These are phyloP conservation scores for Chaetomium fimeti DNA, from an alignment of 495 filamentous ascomycete species.

Conservation along the genomic window DNA sequence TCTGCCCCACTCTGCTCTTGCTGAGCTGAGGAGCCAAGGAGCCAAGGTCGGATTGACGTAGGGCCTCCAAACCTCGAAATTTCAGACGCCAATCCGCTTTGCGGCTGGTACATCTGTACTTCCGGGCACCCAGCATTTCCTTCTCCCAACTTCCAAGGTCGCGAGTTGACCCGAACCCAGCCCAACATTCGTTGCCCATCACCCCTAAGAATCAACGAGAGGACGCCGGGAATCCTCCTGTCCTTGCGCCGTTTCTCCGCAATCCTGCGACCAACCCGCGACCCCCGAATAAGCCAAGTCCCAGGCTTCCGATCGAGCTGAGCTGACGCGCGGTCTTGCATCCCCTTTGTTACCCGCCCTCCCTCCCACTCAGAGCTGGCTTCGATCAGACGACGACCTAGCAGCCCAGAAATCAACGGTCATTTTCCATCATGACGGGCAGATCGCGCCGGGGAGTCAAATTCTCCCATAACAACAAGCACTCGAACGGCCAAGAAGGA, in stretches of 20 bases:
- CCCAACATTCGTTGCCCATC: not conserved
- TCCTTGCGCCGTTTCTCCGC: not conserved
- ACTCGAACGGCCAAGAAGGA: constrained; percentile 50
- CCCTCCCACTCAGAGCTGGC: not conserved
- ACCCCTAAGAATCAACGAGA: not conserved
- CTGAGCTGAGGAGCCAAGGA: too few relatives aligned
- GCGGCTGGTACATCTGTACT: not conserved
- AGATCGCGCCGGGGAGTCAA: constrained; percentile 69
- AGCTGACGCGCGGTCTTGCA: not conserved
- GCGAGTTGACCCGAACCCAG: not conserved
- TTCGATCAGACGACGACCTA: not conserved
- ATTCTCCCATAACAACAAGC: constrained; percentile 64
- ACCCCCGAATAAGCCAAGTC: constrained; percentile 13
- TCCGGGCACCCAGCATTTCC: not conserved
- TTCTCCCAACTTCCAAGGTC: not conserved
- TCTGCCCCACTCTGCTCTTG: constrained; percentile 13
- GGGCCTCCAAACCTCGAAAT: constrained; percentile 28
- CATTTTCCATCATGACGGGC: constrained; percentile 26
- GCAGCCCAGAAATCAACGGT: too few relatives aligned
- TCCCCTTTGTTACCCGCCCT: not conserved
- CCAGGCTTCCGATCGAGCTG: not conserved
- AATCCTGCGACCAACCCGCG: not conserved
- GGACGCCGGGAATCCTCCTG: not conserved
- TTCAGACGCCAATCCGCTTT: constrained; percentile 25
- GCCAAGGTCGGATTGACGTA: constrained; percentile 31